phyloP scores from a whole-genome alignment of 768 basidiomycete species.

The Panaeolus cyanescens region DNA sequence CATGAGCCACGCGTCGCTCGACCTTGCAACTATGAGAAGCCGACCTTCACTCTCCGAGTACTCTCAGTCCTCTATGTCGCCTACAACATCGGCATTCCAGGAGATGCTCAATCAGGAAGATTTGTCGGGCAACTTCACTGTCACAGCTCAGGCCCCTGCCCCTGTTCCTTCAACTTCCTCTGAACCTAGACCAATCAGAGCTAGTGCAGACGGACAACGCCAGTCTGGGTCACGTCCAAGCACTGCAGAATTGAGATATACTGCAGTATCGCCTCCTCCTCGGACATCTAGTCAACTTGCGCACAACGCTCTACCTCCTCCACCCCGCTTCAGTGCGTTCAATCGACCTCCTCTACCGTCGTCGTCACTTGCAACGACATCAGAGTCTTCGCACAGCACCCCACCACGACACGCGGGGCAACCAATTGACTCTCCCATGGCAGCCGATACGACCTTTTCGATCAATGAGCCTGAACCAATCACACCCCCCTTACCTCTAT shows the following conservation, averaged over 20 bases:
- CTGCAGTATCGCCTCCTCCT: constrained; percentile 58
- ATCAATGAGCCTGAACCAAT: constrained; percentile 45
- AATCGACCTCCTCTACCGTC: constrained; percentile 17
- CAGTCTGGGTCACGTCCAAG: constrained; percentile 17
- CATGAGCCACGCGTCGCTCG: constrained; percentile 45
- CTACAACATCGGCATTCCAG: constrained; percentile 80
- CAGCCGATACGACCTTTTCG: constrained; percentile 30
- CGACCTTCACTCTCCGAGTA: constrained; percentile 67
- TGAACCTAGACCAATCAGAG: neutral
- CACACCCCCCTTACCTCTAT: constrained; percentile 41
- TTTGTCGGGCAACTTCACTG: constrained; percentile 13
- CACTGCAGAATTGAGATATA: constrained; percentile 31
- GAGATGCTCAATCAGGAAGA: constrained; percentile 47
- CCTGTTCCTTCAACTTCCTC: neutral
- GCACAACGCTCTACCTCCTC: constrained; percentile 58
- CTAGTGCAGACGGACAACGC: neutral
- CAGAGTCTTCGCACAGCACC: constrained; percentile 18
- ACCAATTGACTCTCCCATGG: constrained; percentile 11
- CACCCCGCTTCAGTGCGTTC: constrained; percentile 44
- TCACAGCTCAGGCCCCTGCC: neutral
- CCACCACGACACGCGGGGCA: constrained; percentile 7
- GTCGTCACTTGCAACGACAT: constrained; percentile 22
- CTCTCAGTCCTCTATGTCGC: constrained; percentile 61
- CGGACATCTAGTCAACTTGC: constrained; percentile 64
- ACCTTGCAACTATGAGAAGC: constrained; percentile 48